phyloP scores from a whole-genome alignment of 176 grass and related monocot genomes.

The Hordeum marinum region DNA sequence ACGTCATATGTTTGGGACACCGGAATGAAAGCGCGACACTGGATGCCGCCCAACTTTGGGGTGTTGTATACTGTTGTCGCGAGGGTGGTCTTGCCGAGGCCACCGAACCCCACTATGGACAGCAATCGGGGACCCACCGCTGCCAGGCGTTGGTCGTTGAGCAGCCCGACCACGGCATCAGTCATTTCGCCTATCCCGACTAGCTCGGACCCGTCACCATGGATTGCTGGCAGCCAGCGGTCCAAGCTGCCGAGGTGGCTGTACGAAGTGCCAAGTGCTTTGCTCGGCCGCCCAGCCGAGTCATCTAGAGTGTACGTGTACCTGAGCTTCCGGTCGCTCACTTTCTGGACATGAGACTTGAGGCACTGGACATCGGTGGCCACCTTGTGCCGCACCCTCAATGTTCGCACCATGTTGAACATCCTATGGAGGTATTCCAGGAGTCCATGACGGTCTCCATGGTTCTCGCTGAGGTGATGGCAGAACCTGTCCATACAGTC shows the following conservation, averaged over 20 bases:
- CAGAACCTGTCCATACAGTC: background rate
- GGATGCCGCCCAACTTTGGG: background rate
- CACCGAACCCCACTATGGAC: background rate
- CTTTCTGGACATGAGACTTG: background rate
- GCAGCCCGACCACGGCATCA: background rate
- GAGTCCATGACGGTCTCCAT: background rate
- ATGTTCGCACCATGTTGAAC: background rate
- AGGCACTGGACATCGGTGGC: background rate
- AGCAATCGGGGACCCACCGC: background rate
- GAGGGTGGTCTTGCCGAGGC: conserved; percentile 16
- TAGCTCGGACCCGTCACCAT: background rate
- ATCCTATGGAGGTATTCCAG: background rate
- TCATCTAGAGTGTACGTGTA: background rate
- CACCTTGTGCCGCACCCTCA: background rate
- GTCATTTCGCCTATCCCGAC: background rate
- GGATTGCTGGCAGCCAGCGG: background rate
- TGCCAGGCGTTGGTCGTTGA: background rate
- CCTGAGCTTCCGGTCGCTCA: conserved; percentile 1
- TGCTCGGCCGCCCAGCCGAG: background rate
- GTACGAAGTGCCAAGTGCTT: background rate
- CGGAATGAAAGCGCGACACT: background rate
- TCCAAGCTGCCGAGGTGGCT: background rate
- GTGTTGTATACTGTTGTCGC: background rate
- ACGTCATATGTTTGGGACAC: conserved; percentile 2
- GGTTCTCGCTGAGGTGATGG: background rate